Evolutionary conservation across 2,329 filamentous ascomycete genomes (phyloP), one percentile per base, ranked within the genome.

Genomic region (Colletotrichum somersetense): DNA sequence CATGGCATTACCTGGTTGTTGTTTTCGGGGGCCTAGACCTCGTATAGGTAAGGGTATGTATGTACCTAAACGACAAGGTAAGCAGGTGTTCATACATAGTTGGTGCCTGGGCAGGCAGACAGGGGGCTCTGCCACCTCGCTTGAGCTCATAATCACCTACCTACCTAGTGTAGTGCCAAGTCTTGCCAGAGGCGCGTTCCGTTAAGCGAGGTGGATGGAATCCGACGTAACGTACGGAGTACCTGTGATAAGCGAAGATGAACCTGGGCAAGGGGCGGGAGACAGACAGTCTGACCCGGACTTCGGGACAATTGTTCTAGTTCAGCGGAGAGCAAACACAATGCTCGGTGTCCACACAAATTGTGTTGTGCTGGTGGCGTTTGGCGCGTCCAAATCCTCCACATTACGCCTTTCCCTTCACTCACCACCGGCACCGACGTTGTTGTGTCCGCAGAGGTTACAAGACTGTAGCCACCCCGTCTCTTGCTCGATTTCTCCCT

Each of bases 221-320:
- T 23, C 52, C 52, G 30, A 55, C 35, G 40, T 46, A 8, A 2
- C 14, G 5, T 11, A 3, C 20, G n/a, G 18, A 5, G 16, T 7
- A 26, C 18, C 35, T 38, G 11, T 14, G n/a, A 10, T 20, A 16
- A 14, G 38, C 12, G 20, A 40, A 23, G 53, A 57, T 40, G 53
- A 57, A 38, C 10, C 11, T 23, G 33, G 38, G 33, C 33, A 57
- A 23, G 33, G 11, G 11, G 14, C 10, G 33, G n/a, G 35, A 42
- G n/a, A 26, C 3, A 30, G 30, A 30, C 35, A 38, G 35, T 26
- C 35, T 26, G 35, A n/a, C 14, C 35, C 55, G 55, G 55, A 58
- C 35, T 58, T 58, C 55, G 55, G 55, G 55, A 16, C 55, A 58
- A 42, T 58, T 58, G 7, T 58, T 42, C 35, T 58, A 26, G 6